Conservation (phyloP, 148 eudicot genomes). For the Dysphania ambrosioides region DNA sequence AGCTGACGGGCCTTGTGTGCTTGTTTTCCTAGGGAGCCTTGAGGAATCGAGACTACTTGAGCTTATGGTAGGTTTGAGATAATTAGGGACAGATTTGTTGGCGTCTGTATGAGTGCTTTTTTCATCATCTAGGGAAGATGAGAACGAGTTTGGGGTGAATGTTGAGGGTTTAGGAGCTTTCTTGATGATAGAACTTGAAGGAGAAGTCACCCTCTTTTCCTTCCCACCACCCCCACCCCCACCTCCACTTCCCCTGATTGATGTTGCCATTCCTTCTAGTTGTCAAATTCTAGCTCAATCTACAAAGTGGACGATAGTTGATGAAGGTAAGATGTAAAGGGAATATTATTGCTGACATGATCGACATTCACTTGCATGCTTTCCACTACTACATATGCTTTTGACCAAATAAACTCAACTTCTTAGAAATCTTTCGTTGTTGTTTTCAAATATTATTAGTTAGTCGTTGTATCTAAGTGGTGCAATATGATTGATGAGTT, state of each 20-base stretch:
- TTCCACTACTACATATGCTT: constrained; percentile 25
- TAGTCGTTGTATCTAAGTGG: not conserved
- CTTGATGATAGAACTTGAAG: constrained; percentile 28
- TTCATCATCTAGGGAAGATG: too few species aligned
- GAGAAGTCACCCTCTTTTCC: constrained; percentile 42
- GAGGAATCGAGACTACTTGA: constrained; percentile 31
- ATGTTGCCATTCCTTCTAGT: constrained; percentile 42
- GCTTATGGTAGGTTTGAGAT: constrained; percentile 53
- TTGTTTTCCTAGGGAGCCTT: constrained; percentile 24
- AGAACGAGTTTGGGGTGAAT: constrained; percentile 7
- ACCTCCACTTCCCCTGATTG: constrained; percentile 27
- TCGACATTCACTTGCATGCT: constrained; percentile 16
- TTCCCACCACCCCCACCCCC: constrained; percentile 37
- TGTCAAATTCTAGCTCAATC: constrained; percentile 3
- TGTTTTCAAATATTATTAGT: not conserved
- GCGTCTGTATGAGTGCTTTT: constrained; percentile 23
- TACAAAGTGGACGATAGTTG: too few species aligned
- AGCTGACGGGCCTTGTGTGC: constrained; percentile 9
- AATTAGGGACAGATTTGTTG: constrained; percentile 44
- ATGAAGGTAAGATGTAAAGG: too few species aligned
- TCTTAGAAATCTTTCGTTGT: not conserved
- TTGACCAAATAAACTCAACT: too few species aligned
- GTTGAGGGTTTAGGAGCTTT: constrained; percentile 22
- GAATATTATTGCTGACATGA: not conserved
- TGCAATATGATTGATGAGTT: not conserved